phyloP scores from a whole-genome alignment of 768 basidiomycete species.

The Lanmaoa pseudosensibilis region DNA sequence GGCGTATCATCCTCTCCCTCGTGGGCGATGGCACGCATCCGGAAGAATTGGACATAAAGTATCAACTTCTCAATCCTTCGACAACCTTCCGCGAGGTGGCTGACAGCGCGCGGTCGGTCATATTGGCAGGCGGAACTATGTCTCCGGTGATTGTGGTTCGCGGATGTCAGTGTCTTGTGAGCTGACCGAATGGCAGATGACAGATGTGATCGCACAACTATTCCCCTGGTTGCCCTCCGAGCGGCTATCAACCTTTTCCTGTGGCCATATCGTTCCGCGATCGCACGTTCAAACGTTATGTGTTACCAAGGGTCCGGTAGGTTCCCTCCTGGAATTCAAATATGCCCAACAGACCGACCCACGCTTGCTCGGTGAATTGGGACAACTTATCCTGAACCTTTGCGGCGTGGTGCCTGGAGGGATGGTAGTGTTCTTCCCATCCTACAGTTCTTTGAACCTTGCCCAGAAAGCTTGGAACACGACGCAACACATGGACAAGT shows the following conservation, averaged over 20 bases:
- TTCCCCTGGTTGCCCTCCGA: constrained; percentile 64
- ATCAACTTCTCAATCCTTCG: constrained; percentile 90
- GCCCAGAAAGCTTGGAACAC: constrained; percentile 67
- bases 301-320: constrained; percentile 71
- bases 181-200: constrained; percentile 53
- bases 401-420: constrained; percentile 78
- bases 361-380: constrained; percentile 73
- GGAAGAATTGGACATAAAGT: constrained; percentile 68
- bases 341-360: constrained; percentile 69
- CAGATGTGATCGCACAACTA: constrained; percentile 81
- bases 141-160: constrained; percentile 70
- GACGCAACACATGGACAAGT: constrained; percentile 58
- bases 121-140: constrained; percentile 97
- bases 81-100: constrained; percentile 84
- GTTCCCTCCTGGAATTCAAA: constrained; percentile 77
- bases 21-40: constrained; percentile 36
- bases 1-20: constrained; percentile 65
- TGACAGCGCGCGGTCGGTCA: constrained; percentile 75
- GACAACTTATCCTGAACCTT: constrained; percentile 80
- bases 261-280: constrained; percentile 87
- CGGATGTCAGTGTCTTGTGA: background rate
- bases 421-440: constrained; percentile 92
- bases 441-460: constrained; percentile 76
- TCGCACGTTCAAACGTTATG: constrained; percentile 76
- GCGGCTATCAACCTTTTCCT: constrained; percentile 79